These are phyloP conservation scores for Neopestalotiopsis clavispora DNA, from an alignment of 2,329 filamentous ascomycete genomes.

Conservation along the genomic window DNA sequence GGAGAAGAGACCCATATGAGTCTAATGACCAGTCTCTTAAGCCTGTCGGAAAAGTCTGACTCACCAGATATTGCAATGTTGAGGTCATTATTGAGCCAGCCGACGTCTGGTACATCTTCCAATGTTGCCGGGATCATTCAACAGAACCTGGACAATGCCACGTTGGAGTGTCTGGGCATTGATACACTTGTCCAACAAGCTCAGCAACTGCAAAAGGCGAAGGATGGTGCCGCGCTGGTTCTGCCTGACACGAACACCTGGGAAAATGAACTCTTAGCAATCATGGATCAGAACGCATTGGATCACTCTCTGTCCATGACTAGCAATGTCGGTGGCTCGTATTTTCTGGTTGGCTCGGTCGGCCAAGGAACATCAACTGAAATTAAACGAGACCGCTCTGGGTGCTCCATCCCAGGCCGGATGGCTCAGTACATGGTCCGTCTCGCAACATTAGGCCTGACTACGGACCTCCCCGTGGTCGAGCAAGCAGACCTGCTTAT, in stretches of 20 bases:
- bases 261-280: slow-evolving; percentile 62
- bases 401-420: slow-evolving; percentile 74
- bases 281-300: slow-evolving; percentile 54
- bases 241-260: slow-evolving; percentile 70
- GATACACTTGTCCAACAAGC: slow-evolving; percentile 59
- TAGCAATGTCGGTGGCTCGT: slow-evolving; percentile 72
- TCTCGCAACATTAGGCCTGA: slow-evolving; percentile 53
- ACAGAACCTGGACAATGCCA: slow-evolving; percentile 56
- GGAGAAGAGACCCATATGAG: slow-evolving; percentile 52
- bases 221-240: slow-evolving; percentile 43
- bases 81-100: slow-evolving; percentile 50
- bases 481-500: slow-evolving; percentile 56
- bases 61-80: slow-evolving; percentile 45
- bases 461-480: slow-evolving; percentile 44
- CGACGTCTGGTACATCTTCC: slow-evolving; percentile 43
- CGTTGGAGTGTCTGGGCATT: slow-evolving; percentile 54
- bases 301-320: slow-evolving; percentile 74
- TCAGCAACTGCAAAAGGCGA: slow-evolving; percentile 39
- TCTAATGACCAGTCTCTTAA: slow-evolving; percentile 57
- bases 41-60: slow-evolving; percentile 56
- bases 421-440: slow-evolving; percentile 74
- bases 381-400: slow-evolving; percentile 64
- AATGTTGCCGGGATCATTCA: slow-evolving; percentile 58
- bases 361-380: slow-evolving; percentile 21
- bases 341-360: slow-evolving; percentile 61